These are phyloP conservation scores for Setaria italica DNA, from an alignment of 202 grass and related monocot genomes.

Conservation along the genomic window DNA sequence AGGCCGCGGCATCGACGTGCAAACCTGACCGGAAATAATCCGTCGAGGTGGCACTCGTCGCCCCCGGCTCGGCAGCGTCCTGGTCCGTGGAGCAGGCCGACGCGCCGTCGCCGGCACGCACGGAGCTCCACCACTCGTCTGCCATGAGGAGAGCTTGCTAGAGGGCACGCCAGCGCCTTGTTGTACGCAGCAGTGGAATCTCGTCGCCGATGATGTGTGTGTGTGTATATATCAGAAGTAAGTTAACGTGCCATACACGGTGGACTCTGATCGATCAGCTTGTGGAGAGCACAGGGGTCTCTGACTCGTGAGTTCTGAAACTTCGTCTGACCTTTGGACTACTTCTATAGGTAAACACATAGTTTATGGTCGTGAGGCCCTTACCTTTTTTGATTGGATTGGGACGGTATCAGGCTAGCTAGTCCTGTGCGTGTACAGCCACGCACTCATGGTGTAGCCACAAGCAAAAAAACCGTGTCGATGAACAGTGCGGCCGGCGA, in stretches of 20 bases:
- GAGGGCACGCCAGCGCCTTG: not conserved
- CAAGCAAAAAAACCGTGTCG: conserved; percentile 29
- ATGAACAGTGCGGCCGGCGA: conserved; percentile 1
- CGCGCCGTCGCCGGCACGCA: not conserved
- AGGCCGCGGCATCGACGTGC: not conserved
- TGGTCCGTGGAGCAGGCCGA: conserved; percentile 37
- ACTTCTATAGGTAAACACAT: not conserved
- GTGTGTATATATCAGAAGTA: not conserved
- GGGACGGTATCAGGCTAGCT: conserved; percentile 7
- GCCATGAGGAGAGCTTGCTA: conserved; percentile 25
- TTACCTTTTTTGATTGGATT: conserved; percentile 32
- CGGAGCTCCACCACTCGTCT: conserved; percentile 49
- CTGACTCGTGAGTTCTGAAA: conserved; percentile 41
- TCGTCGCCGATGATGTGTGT: not conserved
- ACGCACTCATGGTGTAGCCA: not conserved
- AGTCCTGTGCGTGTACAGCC: not conserved
- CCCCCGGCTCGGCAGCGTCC: conserved; percentile 4
- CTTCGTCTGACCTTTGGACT: conserved; percentile 34
- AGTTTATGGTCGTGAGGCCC: conserved; percentile 18
- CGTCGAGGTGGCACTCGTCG: not conserved
- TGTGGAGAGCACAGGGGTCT: conserved; percentile 14
- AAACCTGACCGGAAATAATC: conserved; percentile 10
- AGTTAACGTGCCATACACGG: not conserved
- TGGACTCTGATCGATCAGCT: not conserved
- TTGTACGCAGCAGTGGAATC: not conserved